Evolutionary conservation across 2,329 filamentous ascomycete species (phyloP).

Genomic region (Teratosphaeria destructans): DNA sequence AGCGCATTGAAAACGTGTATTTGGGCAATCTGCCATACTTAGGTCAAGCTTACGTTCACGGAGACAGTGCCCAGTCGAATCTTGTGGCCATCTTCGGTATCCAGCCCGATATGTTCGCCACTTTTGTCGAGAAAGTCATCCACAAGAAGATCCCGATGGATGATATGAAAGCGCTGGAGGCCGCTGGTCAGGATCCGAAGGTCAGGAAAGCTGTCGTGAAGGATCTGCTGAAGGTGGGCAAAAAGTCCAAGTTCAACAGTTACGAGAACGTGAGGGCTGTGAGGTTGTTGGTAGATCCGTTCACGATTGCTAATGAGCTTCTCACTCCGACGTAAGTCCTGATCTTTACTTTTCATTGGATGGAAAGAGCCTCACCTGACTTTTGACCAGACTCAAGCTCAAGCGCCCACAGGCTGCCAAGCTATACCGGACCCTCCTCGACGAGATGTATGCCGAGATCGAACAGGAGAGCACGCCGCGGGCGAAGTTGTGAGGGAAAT

Average conservation of each 20-base stretch:
- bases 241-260: constrained; percentile 79
- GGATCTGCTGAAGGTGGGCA: constrained; percentile 67
- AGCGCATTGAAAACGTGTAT: constrained; percentile 93
- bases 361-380: not conserved
- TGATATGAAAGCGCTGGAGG: constrained; percentile 57
- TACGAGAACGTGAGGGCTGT: constrained; percentile 75
- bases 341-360: not conserved
- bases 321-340: constrained; percentile 71
- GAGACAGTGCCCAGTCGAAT: constrained; percentile 69
- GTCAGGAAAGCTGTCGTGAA: constrained; percentile 66
- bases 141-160: constrained; percentile 50
- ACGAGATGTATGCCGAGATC: constrained; percentile 51
- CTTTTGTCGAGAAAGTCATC: constrained; percentile 68
- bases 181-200: constrained; percentile 56
- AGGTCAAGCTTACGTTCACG: constrained; percentile 78
- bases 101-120: constrained; percentile 72
- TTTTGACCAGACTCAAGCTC: constrained; percentile 50
- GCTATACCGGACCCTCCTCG: constrained; percentile 47
- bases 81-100: constrained; percentile 83
- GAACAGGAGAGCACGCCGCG: constrained; percentile 33
- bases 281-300: constrained; percentile 73
- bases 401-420: constrained; percentile 60
- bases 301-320: constrained; percentile 85
- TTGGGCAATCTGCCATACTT: constrained; percentile 70
- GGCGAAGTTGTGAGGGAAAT: constrained; percentile 36